Evolutionary conservation across 352 stramenopile genomes (phyloP), one percentile per base, ranked within the genome.

Genomic region (Globisporangium uncinulatum): DNA sequence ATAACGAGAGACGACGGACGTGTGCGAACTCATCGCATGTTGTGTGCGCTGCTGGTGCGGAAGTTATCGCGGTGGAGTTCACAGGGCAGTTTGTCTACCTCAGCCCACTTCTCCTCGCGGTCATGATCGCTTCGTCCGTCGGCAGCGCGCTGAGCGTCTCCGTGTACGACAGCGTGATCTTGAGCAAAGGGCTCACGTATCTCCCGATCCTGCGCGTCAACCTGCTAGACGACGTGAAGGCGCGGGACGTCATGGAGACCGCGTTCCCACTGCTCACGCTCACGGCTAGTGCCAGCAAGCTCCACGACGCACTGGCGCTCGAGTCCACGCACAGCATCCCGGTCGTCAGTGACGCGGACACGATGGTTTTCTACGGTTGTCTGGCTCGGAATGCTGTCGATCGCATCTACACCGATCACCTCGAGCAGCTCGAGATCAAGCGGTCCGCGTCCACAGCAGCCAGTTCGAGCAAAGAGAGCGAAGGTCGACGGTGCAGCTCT

Each of bases 11-110:
- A 21, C 41, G 19, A 50, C 2, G 24, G 24, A 29, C 24, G 4
- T 29, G 24, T 29, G 24, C 2, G 24, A n/a, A 50, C 36, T 32
- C 15, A 31, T 47, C 32, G 20, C 19, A 3, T 8, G 9, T n/a
- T 56, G 32, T 55, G 4, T 24, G 42, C 4, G 10, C 51, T 24
- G 39, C 32, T 39, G 34, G 6, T 13, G 34, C 34, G 24, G 24
- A 29, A 63, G 75, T 90, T n/a, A 90, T 90, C 49, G 76, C 75
- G 31, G 57, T 87, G 10, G 80, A 90, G 52, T 80, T 90, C 51
- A 88, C 78, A 5, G 78, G 80, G 1, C 77, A 88, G 53, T 86
- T 90, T 39, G 66, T 83, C 44, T 89, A 83, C 62, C 73, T 84
- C 52, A 84, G 74, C 4, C 79, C 79, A 9, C 39, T 87, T 20